These are phyloP conservation scores for Parastagonospora nodorum DNA, from an alignment of 2,329 filamentous ascomycete species.

Conservation along the genomic window DNA sequence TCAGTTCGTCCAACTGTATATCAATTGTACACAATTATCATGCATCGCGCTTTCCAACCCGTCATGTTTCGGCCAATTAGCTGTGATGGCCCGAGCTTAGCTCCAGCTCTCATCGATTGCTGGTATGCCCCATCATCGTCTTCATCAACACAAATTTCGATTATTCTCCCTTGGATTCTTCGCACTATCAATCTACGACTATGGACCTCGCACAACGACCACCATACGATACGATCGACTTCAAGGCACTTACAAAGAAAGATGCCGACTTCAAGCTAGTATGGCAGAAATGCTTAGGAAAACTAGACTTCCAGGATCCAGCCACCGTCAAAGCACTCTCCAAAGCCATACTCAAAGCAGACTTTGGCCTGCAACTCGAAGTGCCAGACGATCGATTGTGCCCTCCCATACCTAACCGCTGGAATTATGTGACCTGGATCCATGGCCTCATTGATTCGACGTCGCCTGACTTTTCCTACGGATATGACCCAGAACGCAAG, in stretches of 20 bases:
- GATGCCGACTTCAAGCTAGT: conserved; percentile 65
- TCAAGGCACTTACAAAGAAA: conserved; percentile 62
- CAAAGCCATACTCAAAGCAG: conserved; percentile 72
- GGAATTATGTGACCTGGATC: conserved; percentile 91
- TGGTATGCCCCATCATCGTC: not conserved
- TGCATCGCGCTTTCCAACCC: conserved; percentile 4
- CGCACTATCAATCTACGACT: not conserved
- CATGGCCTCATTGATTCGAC: conserved; percentile 79
- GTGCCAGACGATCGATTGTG: conserved; percentile 82
- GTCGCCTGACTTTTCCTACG: conserved; percentile 51
- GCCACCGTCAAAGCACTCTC: conserved; percentile 76
- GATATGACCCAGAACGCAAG: conserved; percentile 55
- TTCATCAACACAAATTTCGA: not conserved
- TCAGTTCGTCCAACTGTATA: conserved; percentile 13
- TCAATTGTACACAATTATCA: conserved; percentile 18
- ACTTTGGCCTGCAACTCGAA: conserved; percentile 74
- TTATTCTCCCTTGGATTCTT: not conserved
- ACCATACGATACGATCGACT: conserved; percentile 65
- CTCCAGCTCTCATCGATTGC: not conserved
- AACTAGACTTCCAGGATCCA: conserved; percentile 82
- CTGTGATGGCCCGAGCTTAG: conserved; percentile 15
- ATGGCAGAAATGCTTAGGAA: conserved; percentile 52
- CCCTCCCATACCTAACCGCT: conserved; percentile 74
- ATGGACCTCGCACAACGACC: conserved; percentile 35
- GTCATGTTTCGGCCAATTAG: conserved; percentile 26